Conservation (phyloP, 495 filamentous ascomycete genomes). For the Letharia columbiana region DNA sequence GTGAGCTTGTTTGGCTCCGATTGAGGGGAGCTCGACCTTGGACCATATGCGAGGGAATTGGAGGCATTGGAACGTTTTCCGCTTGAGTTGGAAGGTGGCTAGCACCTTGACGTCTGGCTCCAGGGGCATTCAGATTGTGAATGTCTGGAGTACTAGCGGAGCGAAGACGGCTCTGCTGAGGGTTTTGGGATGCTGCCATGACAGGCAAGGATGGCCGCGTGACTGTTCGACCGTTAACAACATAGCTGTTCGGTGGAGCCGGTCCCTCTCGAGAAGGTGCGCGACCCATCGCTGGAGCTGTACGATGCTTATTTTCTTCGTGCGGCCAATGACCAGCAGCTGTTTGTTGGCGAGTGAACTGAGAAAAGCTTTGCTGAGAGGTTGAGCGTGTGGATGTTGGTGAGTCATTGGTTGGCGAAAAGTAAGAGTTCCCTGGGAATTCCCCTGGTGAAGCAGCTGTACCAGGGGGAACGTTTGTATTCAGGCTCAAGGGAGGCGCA, state of each 20-base stretch:
- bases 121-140: conserved; percentile 41
- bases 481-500: conserved; percentile 54
- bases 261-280: conserved; percentile 69
- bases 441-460: conserved; percentile 46
- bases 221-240: conserved; percentile 55
- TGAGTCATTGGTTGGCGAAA: conserved; percentile 79
- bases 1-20: conserved; percentile 60
- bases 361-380: conserved; percentile 60
- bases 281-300: conserved; percentile 76
- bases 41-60: conserved; percentile 53
- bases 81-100: conserved; percentile 56
- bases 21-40: conserved; percentile 53
- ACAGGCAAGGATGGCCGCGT: conserved; percentile 78
- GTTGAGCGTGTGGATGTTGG: conserved; percentile 77
- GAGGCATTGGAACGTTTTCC: conserved; percentile 57
- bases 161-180: conserved; percentile 51
- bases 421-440: conserved; percentile 65
- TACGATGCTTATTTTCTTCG: conserved; percentile 70
- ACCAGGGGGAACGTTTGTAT: conserved; percentile 50
- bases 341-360: conserved; percentile 67
- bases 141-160: conserved; percentile 65
- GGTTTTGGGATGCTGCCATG: conserved; percentile 47
- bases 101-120: conserved; percentile 42
- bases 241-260: conserved; percentile 49
- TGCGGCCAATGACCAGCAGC: conserved; percentile 50